Conservation (phyloP, 177 flowering plant species). For the Tripterygium wilfordii region DNA sequence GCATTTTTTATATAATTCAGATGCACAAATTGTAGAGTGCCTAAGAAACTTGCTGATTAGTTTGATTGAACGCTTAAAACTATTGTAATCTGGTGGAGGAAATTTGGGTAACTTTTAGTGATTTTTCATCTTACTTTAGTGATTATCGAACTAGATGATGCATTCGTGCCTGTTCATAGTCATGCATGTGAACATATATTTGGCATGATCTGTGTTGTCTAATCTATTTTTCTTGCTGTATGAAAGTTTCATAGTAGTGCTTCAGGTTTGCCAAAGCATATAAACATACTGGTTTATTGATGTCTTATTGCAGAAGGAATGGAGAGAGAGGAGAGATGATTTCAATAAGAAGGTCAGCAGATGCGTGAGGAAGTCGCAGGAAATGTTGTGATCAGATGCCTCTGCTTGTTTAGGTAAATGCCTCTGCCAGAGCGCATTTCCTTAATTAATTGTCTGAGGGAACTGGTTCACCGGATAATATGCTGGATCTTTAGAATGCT, state of each 20-base stretch:
- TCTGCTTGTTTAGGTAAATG: neutral
- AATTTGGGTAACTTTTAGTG: no score
- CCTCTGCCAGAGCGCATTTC: neutral
- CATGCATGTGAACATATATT: no score
- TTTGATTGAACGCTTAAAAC: no score
- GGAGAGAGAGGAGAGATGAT: conserved; percentile 80
- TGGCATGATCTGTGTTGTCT: no score
- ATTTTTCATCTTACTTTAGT: no score
- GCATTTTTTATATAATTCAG: no score
- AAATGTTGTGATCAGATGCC: conserved; percentile 39
- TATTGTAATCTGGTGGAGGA: no score
- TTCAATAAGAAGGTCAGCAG: conserved; percentile 84
- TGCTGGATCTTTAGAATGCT: conserved; percentile 11
- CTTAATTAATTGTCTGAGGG: conserved; percentile 10
- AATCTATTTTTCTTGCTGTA: no score
- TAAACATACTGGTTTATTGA: neutral
- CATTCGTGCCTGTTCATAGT: no score
- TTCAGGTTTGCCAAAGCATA: neutral
- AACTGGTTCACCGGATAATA: conserved; percentile 2
- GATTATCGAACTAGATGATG: no score
- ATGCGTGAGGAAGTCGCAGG: conserved; percentile 74
- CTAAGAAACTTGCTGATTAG: no score
- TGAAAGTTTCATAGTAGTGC: neutral
- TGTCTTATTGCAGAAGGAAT: conserved; percentile 61
- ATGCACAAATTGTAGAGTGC: no score